phyloP scores from a whole-genome alignment of 257 asterid genomes.

The Fraxinus pennsylvanica region DNA sequence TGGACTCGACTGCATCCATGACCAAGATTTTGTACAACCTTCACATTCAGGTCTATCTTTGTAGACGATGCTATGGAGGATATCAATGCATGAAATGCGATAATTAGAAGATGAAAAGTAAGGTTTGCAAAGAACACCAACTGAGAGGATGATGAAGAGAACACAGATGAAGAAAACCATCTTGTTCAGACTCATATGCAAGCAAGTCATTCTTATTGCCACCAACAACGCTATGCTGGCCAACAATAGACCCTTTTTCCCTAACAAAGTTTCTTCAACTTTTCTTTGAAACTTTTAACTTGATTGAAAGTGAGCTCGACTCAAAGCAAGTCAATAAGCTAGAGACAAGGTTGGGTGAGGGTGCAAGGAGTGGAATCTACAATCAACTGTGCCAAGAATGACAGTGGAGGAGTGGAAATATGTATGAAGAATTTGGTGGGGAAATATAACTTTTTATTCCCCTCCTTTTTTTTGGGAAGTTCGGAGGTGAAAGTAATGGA shows the following conservation, averaged over 20 bases:
- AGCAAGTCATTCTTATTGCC: conserved; percentile 66
- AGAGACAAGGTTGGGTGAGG: too few species aligned
- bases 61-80: conserved; percentile 55
- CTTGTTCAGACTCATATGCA: conserved; percentile 94
- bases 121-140: conserved; percentile 83
- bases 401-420: conserved; percentile 7
- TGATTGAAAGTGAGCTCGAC: too few species aligned
- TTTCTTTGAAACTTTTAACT: conserved; percentile 20
- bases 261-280: conserved; percentile 14
- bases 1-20: conserved; percentile 52
- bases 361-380: too few species aligned
- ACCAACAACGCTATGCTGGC: conserved; percentile 73
- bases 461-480: not conserved
- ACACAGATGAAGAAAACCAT: conserved; percentile 92
- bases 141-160: conserved; percentile 84
- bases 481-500: conserved; percentile 30
- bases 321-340: too few species aligned
- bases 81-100: conserved; percentile 62
- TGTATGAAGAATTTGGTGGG: conserved; percentile 26
- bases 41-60: conserved; percentile 31
- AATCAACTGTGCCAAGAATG: too few species aligned
- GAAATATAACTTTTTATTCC: not conserved
- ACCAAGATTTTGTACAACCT: conserved; percentile 45
- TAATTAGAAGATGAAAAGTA: conserved; percentile 43
- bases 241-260: conserved; percentile 48